A percentile compares a stretch with the other conserved stretches of the same genome.
These are phyloP conservation scores for Aeminium ludgeri DNA, from an alignment of 495 filamentous ascomycete genomes.

Conservation along the genomic window DNA sequence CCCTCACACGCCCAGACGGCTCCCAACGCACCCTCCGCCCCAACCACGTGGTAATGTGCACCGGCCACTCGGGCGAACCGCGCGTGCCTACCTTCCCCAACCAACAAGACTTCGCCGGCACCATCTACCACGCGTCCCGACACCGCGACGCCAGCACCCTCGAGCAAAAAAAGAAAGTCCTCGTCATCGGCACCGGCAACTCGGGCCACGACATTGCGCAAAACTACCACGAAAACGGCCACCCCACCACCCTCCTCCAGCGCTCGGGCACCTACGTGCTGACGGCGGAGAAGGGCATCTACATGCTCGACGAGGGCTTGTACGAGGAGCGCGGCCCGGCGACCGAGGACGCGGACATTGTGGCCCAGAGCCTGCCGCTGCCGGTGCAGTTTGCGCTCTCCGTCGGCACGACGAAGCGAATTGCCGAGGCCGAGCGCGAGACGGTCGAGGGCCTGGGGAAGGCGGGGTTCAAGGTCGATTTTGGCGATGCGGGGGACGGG, in stretches of 20 bases:
- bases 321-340: conserved; percentile 50
- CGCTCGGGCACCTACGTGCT: conserved; percentile 59
- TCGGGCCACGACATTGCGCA: conserved; percentile 72
- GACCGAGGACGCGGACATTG: conserved; percentile 48
- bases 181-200: conserved; percentile 69
- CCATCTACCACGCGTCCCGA: conserved; percentile 48
- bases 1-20: conserved; percentile 37
- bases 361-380: too few relatives aligned
- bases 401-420: too few relatives aligned
- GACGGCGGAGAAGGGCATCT: conserved; percentile 35
- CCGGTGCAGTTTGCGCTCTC: too few relatives aligned
- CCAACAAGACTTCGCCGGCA: conserved; percentile 46
- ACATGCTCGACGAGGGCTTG: conserved; percentile 37
- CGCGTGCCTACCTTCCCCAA: conserved; percentile 48
- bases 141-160: conserved; percentile 34
- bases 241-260: conserved; percentile 69
- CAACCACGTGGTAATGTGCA: conserved; percentile 50
- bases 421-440: too few relatives aligned
- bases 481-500: conserved; percentile 46
- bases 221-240: conserved; percentile 64
- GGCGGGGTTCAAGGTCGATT: conserved; percentile 54
- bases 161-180: conserved; percentile 45
- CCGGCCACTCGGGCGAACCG: conserved; percentile 57
- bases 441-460: too few relatives aligned
- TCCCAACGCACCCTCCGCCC: conserved; percentile 44